Conservation (phyloP, 2,329 filamentous ascomycete genomes). For the Lithohypha guttulata region DNA sequence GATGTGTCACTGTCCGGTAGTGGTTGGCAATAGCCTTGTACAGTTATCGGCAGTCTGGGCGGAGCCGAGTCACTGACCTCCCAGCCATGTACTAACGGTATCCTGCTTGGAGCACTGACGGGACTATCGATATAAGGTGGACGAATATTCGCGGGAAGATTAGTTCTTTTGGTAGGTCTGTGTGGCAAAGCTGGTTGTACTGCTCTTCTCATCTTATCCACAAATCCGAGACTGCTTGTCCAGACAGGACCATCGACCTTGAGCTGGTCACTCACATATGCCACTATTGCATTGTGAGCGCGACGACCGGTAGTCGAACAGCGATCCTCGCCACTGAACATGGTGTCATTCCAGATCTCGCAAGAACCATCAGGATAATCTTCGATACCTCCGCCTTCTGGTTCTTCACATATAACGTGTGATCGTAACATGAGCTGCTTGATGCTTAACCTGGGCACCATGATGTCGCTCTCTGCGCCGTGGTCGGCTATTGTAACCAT, state of each 20-base stretch:
- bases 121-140: not conserved
- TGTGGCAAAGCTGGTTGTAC: conserved; percentile 5
- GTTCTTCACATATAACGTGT: conserved; percentile 5
- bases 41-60: not conserved
- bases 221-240: conserved; percentile 3
- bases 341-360: conserved; percentile 9
- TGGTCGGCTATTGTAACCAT: conserved; percentile 6
- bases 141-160: not conserved
- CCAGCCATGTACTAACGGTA: conserved; percentile 2
- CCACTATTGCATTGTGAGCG: not conserved
- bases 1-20: not conserved
- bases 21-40: conserved; percentile 2
- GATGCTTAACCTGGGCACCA: conserved; percentile 5
- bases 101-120: conserved; percentile 1
- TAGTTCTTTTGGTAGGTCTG: not conserved
- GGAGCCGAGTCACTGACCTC: not conserved
- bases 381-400: conserved; percentile 6
- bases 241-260: conserved; percentile 6
- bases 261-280: conserved; percentile 6
- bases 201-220: conserved; percentile 3
- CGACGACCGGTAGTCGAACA: conserved; percentile 1
- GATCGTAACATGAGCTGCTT: conserved; percentile 2
- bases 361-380: conserved; percentile 7
- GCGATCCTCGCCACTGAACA: conserved; percentile 7
- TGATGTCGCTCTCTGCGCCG: conserved; percentile 4